phyloP scores from a whole-genome alignment of 495 filamentous ascomycete species.

The Penicillium desertorum region DNA sequence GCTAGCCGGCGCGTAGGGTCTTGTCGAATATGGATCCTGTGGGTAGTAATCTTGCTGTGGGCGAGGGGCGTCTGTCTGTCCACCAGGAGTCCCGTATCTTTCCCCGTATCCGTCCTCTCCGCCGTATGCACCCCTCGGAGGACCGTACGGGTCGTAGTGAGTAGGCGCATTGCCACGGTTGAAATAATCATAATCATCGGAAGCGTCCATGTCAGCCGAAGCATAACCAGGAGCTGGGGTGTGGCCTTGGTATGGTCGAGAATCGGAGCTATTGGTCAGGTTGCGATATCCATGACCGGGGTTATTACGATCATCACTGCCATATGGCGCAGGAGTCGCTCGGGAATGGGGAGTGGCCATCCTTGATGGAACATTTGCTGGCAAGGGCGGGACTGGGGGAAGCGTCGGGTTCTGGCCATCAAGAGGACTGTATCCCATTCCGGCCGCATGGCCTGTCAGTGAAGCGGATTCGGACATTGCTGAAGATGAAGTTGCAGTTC shows the following conservation, averaged over 20 bases:
- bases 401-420: constrained; percentile 19
- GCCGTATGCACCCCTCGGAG: constrained; percentile 1
- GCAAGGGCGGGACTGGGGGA: constrained; percentile 28
- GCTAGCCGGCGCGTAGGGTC: constrained; percentile 22
- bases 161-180: constrained; percentile 4
- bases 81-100: background rate
- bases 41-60: constrained; percentile 14
- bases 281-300: constrained; percentile 18
- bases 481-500: constrained; percentile 28
- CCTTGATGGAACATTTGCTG: constrained; percentile 13
- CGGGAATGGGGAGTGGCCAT: constrained; percentile 17
- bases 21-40: constrained; percentile 17
- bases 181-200: constrained; percentile 11
- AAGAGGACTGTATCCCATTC: constrained; percentile 29
- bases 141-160: constrained; percentile 13
- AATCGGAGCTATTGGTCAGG: constrained; percentile 13
- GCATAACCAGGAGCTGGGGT: constrained; percentile 22
- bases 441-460: constrained; percentile 22
- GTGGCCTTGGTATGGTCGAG: constrained; percentile 15
- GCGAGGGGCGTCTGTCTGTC: constrained; percentile 1
- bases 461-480: constrained; percentile 28
- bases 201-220: background rate
- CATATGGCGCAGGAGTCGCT: constrained; percentile 11
- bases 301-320: constrained; percentile 10
- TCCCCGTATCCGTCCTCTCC: constrained; percentile 9